A percentile compares a stretch with the other conserved stretches of the same genome.
phyloP scores from a whole-genome alignment of 129 eudicot species.

The Logfia minima region DNA sequence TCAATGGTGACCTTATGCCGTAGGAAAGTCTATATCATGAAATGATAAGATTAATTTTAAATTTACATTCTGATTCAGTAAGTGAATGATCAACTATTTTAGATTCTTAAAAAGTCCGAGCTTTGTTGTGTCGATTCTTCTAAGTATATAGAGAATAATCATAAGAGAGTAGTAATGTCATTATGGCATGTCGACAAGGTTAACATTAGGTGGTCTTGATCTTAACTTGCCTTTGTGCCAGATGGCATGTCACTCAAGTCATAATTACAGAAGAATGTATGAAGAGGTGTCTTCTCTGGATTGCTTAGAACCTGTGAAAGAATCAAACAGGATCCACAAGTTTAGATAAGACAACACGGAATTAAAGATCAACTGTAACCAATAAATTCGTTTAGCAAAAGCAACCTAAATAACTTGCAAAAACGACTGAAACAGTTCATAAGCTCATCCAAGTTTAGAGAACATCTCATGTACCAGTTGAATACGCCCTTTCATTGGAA shows the following conservation, averaged over 20 bases:
- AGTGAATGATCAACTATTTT: neutral
- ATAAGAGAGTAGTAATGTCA: neutral
- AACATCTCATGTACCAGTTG: constrained; percentile 56
- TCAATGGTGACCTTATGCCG: constrained; percentile 73
- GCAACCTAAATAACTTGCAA: neutral
- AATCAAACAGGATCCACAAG: constrained; percentile 24
- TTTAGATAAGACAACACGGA: neutral
- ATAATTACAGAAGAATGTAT: constrained; percentile 82
- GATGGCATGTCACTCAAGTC: constrained; percentile 91
- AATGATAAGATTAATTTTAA: neutral
- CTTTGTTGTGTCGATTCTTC: neutral
- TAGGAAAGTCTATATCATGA: constrained; percentile 64
- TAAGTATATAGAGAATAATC: neutral
- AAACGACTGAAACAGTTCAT: neutral
- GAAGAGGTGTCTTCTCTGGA: constrained; percentile 93
- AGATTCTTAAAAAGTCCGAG: too few relatives aligned
- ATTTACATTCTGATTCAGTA: constrained; percentile 1
- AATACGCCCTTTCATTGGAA: constrained; percentile 89
- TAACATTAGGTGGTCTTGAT: neutral
- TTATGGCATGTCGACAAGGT: constrained; percentile 11
- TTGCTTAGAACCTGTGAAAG: constrained; percentile 75
- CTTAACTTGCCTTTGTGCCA: constrained; percentile 68
- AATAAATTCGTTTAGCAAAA: constrained; percentile 7
- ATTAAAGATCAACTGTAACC: constrained; percentile 15
- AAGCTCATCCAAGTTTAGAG: neutral